Conservation (phyloP, 768 basidiomycete species). For the Saitozyma podzolica region DNA sequence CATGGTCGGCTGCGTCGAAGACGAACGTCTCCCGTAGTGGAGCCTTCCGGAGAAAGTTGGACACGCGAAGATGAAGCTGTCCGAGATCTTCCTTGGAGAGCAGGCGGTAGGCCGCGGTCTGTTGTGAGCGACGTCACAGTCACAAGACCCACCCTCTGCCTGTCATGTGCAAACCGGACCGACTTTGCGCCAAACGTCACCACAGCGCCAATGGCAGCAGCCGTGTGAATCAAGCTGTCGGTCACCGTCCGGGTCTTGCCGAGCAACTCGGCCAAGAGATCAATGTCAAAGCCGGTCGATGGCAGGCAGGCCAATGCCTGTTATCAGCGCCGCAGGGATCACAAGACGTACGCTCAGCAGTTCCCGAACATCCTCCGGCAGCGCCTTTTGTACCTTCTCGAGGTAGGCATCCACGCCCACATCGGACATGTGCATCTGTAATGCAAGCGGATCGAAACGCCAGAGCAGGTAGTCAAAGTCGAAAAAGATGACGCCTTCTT, state of each 20-base stretch:
- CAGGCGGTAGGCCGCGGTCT: constrained; percentile 21
- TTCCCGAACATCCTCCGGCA: constrained; percentile 16
- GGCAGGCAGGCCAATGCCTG: constrained; percentile 30
- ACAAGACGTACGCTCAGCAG: constrained; percentile 18
- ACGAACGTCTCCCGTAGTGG: constrained; percentile 19
- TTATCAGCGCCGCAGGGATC: too few relatives aligned
- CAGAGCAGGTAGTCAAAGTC: constrained; percentile 23
- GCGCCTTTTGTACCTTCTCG: constrained; percentile 9
- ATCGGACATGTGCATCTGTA: constrained; percentile 28
- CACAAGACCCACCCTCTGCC: constrained; percentile 18
- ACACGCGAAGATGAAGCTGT: constrained; percentile 9
- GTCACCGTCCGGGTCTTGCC: not conserved
- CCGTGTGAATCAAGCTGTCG: constrained; percentile 3
- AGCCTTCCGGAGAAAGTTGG: constrained; percentile 17
- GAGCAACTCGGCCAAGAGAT: constrained; percentile 20
- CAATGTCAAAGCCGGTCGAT: constrained; percentile 18
- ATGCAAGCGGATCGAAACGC: constrained; percentile 15
- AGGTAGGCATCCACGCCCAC: constrained; percentile 25
- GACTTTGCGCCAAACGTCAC: not conserved
- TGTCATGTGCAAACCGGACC: constrained; percentile 36
- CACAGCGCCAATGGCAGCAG: constrained; percentile 15
- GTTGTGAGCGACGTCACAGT: not conserved
- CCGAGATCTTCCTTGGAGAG: constrained; percentile 9
- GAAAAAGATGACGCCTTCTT: constrained; percentile 25
- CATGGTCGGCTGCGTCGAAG: constrained; percentile 34